Base-by-base conservation (phyloP, 139 green algal species). In the Haematococcus lacustris region DNA sequence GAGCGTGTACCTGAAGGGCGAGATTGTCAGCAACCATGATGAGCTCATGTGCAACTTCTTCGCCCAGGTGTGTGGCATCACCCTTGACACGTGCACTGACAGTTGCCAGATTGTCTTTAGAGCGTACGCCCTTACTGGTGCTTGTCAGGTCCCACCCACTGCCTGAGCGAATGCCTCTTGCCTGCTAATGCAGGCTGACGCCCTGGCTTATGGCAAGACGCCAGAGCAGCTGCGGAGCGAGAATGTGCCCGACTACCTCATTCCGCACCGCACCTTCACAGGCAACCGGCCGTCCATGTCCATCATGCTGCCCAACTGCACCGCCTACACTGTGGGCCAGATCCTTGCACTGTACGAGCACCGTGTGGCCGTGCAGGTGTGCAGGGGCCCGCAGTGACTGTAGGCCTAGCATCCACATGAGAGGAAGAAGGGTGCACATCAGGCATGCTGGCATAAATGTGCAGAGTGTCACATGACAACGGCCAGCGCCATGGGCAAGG, bases 1-100 rank as follows among this genome's bases (percentile, higher is more conserved):
- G 76, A 78, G 61, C 13, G 89, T 94, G 64, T 93, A 90, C 82
- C 80, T 95, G 38, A 88, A 88, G 87, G 92, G 90, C 34, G 96
- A 99, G 84, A 94, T 97, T 57, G 94, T 98, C 39, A 94, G 85
- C 77, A 98, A 97, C 86, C 96, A 99, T 80, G 96, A 99, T 72
- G 96, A 99, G 90, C 88, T 99, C 37, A 98, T 99, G 93, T 97
- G 90, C 92, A 99, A 99, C 89, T 99, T 99, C 87, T 99, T 99
- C 77, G 96, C 96, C 2, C 92, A 96, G 83, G 85, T 84, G 50
- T 0, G 65, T 1, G n/a, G n/a, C n/a, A n/a, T n/a, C n/a, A n/a
- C n/a, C n/a, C n/a, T n/a, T n/a, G n/a, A 9, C 26, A n/a, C n/a
- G n/a, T n/a, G 13, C 47, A 21, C 47, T 59, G 47, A 21, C 13